Evolutionary conservation across 75 land plant species (phyloP).

Genomic region (Selaginella tamariscina): DNA sequence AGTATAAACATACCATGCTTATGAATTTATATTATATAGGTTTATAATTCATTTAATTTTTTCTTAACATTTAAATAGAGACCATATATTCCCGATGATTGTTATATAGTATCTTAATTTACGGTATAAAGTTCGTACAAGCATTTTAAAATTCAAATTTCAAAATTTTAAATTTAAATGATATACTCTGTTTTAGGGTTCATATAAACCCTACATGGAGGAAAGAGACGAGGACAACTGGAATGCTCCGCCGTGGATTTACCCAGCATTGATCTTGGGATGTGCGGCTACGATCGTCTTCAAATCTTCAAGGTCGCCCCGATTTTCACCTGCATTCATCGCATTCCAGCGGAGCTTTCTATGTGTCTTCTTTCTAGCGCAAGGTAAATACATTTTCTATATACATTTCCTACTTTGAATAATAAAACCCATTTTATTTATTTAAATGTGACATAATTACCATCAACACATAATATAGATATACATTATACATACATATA

Average conservation of each 20-base stretch:
- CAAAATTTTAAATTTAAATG: too few relatives aligned
- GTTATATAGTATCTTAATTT: too few relatives aligned
- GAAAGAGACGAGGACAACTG: too few relatives aligned
- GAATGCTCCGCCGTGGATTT: neutral
- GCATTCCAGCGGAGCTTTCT: conserved; percentile 51
- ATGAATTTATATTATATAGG: too few relatives aligned
- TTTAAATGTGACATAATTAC: neutral
- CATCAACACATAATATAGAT: neutral
- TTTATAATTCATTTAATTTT: too few relatives aligned
- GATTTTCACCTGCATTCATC: conserved; percentile 20
- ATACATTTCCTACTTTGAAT: neutral
- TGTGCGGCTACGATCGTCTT: neutral
- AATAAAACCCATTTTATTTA: neutral
- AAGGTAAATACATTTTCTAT: conserved; percentile 28
- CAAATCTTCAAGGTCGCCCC: neutral
- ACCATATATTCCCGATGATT: too few relatives aligned
- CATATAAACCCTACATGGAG: too few relatives aligned
- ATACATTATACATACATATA: neutral
- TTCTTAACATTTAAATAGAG: too few relatives aligned
- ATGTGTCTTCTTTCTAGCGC: conserved; percentile 41
- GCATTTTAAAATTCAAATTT: too few relatives aligned
- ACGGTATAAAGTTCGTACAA: too few relatives aligned
- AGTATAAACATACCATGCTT: too few relatives aligned
- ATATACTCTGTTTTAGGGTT: too few relatives aligned
- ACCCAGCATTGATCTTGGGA: neutral